Conservation (phyloP, 2,329 filamentous ascomycete genomes). For the Cercospora sp. region DNA sequence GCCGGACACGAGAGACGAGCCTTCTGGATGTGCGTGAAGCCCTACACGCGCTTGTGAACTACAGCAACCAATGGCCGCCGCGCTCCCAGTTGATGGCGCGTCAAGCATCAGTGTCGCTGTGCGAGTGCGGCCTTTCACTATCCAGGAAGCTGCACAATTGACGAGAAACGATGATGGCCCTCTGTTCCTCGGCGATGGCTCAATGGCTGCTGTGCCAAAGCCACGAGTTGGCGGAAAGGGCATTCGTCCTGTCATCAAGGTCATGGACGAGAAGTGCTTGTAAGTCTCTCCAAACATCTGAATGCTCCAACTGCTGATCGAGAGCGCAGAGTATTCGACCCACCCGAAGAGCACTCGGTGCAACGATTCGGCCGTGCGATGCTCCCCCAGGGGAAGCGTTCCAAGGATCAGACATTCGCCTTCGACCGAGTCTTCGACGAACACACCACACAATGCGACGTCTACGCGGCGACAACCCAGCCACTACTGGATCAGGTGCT, state of each 20-base stretch:
- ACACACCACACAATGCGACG: slow-evolving; percentile 84
- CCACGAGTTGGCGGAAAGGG: slow-evolving; percentile 85
- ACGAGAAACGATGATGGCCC: slow-evolving; percentile 77
- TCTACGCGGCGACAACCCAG: slow-evolving; percentile 91
- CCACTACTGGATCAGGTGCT: slow-evolving; percentile 89
- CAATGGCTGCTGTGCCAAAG: slow-evolving; percentile 79
- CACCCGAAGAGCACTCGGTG: slow-evolving; percentile 89
- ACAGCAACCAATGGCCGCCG: slow-evolving; percentile 19
- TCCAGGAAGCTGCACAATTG: slow-evolving; percentile 92
- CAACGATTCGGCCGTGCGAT: slow-evolving; percentile 81
- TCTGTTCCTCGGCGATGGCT: slow-evolving; percentile 94
- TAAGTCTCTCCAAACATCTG: slow-evolving; percentile 50
- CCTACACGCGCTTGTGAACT: slow-evolving; percentile 17
- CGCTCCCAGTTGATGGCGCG: slow-evolving; percentile 42
- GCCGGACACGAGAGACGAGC: background rate
- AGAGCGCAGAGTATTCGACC: slow-evolving; percentile 79
- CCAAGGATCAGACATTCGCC: slow-evolving; percentile 96
- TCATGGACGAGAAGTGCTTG: slow-evolving; percentile 94
- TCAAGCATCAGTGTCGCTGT: slow-evolving; percentile 56
- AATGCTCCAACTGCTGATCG: background rate
- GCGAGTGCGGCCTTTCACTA: slow-evolving; percentile 68
- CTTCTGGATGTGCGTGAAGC: background rate
- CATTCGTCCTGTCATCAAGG: slow-evolving; percentile 88
- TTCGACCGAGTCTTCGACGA: slow-evolving; percentile 98
- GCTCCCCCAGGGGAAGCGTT: slow-evolving; percentile 76